Evolutionary conservation across 805 yeast species (phyloP), one percentile per base, ranked within the genome.

Genomic region (Blastobotrys parvus): DNA sequence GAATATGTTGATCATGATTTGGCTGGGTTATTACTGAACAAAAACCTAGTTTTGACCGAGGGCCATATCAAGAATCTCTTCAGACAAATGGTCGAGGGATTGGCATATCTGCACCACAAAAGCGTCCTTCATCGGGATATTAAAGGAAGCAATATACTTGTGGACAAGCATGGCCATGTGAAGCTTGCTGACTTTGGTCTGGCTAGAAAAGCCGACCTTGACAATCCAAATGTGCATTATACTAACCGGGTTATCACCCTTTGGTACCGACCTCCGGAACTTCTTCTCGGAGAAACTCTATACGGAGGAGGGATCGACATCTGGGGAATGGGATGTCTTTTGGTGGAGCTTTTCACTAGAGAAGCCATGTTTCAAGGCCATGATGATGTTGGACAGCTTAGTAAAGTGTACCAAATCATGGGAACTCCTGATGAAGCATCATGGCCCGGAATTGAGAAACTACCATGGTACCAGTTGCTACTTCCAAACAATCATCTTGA

Each of bases 201-300:
- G 21, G 97, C 97, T 1, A 82, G 72, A 32, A 48, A 55, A 29
- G 50, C 58, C 22, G 60, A 63, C 42, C 42, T 54, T 30, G 45
- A 48, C 13, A 57, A 54, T 45, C 55, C 59, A 38, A 68, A 74
- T 17, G 83, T 85, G 3, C 92, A 88, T 54, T 90, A 90, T 62
- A 90, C 98, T 1, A 92, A 92, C 60, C 67, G 98, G 44, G 97
- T 92, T 33, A 92, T 92, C 42, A 92, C 98, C 0, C 67, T 92
- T 31, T 92, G 98, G 98, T 90, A 92, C 61, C 74, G 98, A 46
- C 98, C 98, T 1, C 97, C 97, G 0, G 98, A 90, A 61, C 70
- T 92, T 25, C 66, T 92, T 31, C 63, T 92, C 45, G 98, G 98
- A 1, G 79, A 95, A 0, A 89, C 97, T 0, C 80, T 79, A 45